Base-by-base conservation (phyloP, 1,284 basidiomycete species). In the Sporisorium iseilematis-ciliati region DNA sequence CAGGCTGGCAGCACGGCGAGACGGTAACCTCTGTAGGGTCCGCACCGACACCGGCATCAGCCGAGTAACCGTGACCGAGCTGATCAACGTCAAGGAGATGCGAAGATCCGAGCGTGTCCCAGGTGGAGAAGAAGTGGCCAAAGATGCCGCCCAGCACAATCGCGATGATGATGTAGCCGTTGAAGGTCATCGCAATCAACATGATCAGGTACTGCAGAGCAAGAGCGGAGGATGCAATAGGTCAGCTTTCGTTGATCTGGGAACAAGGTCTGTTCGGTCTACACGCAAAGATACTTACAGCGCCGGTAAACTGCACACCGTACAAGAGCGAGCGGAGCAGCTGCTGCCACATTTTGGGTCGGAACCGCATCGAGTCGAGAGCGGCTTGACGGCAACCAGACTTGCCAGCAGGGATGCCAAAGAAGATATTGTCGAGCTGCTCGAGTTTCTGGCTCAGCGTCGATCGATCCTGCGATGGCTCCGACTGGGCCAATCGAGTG, bases 161-260 rank as follows among this genome's bases (percentile, higher is more conserved):
- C 11, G 76, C 75, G 12, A 83, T 56, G 50, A 83, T 65, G 51
- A 83, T 72, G 77, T 78, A 83, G 41, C 80, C 81, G 70, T 83
- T 83, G 68, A 73, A 83, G 16, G 79, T 75, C 81, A 83, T 83
- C 23, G 76, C 72, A 45, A 82, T 78, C 31, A 83, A 62, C 81
- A 83, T 83, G 57, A 83, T 52, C 40, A 83, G 52, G 61, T 83
- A 83, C 59, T 77, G 56, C 10, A n/a, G 11, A 31, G 14, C 0
- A 12, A 40, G 6, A 23, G 10, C 16, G 20, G 16, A 45, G 43
- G 25, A n/a, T 11, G 41, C 26, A 18, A n/a, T 18, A 29, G 5
- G 54, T 52, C 50, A 57, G 57, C 49, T 5, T 40, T 23, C 21
- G 16, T 23, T 25, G 43, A 18, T 57, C 1, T 14, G 18, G 21